Evolutionary conservation across 2,329 filamentous ascomycete genomes (phyloP), one percentile per base, ranked within the genome.

Genomic region (Ophiostoma ips): DNA sequence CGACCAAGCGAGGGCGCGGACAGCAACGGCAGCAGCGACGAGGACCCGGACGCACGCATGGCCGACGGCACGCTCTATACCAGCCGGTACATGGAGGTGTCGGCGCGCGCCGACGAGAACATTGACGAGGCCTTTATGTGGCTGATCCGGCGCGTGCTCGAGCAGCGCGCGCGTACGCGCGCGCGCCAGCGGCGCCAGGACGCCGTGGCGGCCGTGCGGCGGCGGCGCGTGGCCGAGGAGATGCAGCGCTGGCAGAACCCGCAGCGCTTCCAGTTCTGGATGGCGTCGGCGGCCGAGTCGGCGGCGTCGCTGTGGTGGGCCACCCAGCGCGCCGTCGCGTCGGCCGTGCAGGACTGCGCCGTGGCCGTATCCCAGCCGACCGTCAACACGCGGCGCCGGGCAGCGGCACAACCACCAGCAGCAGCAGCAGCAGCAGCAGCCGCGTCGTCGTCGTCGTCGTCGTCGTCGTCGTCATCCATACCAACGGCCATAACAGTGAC

Each of bases 31-130:
- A n/a, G n/a, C n/a, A n/a, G n/a, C 31, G 31, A 36, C 19, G 44
- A 36, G 6, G 44, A 34, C 31, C 24, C 44, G n/a, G 33, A 46
- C 31, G 44, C 44, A 4, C 13, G 40, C 13, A 44, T n/a, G 37
- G 18, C 37, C 13, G 37, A 40, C 8, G 37, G 37, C 19, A 40
- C 37, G 9, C 19, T 40, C 5, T 41, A 41, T 19, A 47, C 34
- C 15, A 47, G 45, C 19, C 45, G 45, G 19, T 47, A 47, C n/a
- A 38, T 47, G 33, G 45, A 47, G 18, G 34, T 47, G 9, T 47
- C 45, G 8, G 45, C 45, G n/a, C 33, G 21, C 5, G 30, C 34
- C 8, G 34, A 19, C 34, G 45, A 47, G 2, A 47, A 38, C 19
- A 21, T 47, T 18, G 45, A 47, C 34, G 45, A 47, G 19, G 45